Base-by-base conservation (phyloP, 345 rosid genomes). In the Durio zibethinus region DNA sequence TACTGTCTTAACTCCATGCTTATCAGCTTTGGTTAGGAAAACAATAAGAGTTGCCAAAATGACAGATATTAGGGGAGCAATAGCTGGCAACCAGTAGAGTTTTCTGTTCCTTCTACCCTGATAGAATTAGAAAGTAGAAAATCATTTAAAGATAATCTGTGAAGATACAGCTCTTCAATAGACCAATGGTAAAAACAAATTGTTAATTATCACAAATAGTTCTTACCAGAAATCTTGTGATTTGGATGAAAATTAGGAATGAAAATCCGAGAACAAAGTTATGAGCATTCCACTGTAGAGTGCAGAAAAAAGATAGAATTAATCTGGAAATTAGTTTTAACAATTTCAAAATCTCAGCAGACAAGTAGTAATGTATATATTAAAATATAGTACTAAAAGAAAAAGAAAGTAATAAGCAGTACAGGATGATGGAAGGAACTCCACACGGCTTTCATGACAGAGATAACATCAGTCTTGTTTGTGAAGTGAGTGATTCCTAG, bases 71-170 rank as follows among this genome's bases (percentile, higher is more conserved):
- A 94, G 80, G 66, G 99, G 98, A 42, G 99, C 97, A 84, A 89
- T 86, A 21, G 97, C 94, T 1, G 97, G 89, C 82, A 94, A 75
- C 98, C 98, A 94, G 83, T 93, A 94, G 50, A 93, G 86, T 76
- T 90, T 93, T 83, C 75, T 89, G 72, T 86, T 86, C 88, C 76
- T 94, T 83, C 77, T 88, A 5, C 92, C 97, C 99, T 93, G 84
- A 35, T 31, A 73, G 18, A 75, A 35, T 35, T 8, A 54, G 20
- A 54, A 54, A 33, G 47, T 53, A 10, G 29, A 42, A 12, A 53
- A 21, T 45, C n/a, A 25, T 43, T 68, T 45, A 14, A 25, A 43
- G 21, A 45, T 21, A 53, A 43, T 23, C 23, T 23, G 2, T 60
- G 36, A 12, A 27, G 25, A 59, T 21, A 29, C 64, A 27, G n/a